Evolutionary conservation across 805 yeast species (phyloP).

Genomic region (Starmera dryadoides): DNA sequence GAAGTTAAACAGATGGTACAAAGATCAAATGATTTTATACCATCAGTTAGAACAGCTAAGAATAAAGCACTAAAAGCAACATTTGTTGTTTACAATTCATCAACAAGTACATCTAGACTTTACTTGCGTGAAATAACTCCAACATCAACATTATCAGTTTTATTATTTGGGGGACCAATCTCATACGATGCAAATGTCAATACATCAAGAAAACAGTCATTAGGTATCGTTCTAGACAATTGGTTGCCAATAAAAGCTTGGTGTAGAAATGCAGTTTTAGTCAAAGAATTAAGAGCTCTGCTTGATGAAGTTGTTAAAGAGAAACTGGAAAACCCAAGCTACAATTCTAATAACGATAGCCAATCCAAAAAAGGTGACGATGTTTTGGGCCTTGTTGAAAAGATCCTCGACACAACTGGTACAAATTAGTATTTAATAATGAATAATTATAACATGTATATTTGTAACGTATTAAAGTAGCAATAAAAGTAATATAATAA

Average conservation of each 20-base stretch:
- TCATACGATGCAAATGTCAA: slow-evolving; percentile 44
- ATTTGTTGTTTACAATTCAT: slow-evolving; percentile 56
- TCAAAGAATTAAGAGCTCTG: slow-evolving; percentile 59
- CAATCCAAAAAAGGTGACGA: slow-evolving; percentile 23
- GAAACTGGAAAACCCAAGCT: slow-evolving; percentile 46
- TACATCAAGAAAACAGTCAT: slow-evolving; percentile 45
- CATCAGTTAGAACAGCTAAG: slow-evolving; percentile 25
- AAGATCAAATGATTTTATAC: slow-evolving; percentile 31
- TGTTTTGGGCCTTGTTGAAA: slow-evolving; percentile 33
- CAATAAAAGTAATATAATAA: no score
- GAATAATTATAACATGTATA: no score
- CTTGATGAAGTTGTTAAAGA: slow-evolving; percentile 62
- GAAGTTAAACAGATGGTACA: slow-evolving; percentile 24
- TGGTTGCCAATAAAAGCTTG: slow-evolving; percentile 91
- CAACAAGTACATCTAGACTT: slow-evolving; percentile 58
- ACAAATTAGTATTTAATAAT: no score
- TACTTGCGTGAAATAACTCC: slow-evolving; percentile 79
- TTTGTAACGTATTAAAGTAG: no score
- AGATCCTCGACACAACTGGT: not conserved
- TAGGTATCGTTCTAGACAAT: slow-evolving; percentile 80
- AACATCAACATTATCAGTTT: slow-evolving; percentile 57
- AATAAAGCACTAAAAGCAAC: slow-evolving; percentile 36
- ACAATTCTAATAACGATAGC: slow-evolving; percentile 13
- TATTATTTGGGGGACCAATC: slow-evolving; percentile 78
- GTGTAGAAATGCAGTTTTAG: slow-evolving; percentile 87